Percentiles rank a stretch among this genome's conserved stretches.
phyloP scores from a whole-genome alignment of 345 rosid genomes.

The Rhodomyrtus tomentosa region DNA sequence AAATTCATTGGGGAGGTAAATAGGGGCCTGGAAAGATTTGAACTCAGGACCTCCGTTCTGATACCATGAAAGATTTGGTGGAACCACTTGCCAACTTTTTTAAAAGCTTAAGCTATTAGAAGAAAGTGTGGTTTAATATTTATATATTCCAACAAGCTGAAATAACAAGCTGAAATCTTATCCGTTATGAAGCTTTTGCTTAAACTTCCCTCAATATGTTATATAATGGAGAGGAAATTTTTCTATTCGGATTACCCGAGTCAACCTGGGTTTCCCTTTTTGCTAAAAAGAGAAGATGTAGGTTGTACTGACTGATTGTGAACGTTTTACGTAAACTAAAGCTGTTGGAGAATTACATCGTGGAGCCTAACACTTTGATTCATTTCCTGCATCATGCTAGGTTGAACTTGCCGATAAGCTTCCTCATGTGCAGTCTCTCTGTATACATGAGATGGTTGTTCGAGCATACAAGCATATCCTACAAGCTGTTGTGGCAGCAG shows the following conservation, averaged over 20 bases:
- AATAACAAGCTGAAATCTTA: neutral
- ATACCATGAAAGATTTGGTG: too few relatives aligned
- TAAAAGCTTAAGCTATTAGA: too few relatives aligned
- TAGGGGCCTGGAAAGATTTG: too few relatives aligned
- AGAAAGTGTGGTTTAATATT: too few relatives aligned
- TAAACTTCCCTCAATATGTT: neutral
- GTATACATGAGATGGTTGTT: slow-evolving; percentile 90
- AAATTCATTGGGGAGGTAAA: too few relatives aligned
- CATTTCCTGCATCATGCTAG: slow-evolving; percentile 21
- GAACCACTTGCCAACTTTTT: too few relatives aligned
- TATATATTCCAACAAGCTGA: too few relatives aligned
- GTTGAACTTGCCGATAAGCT: slow-evolving; percentile 91
- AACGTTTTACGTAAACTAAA: neutral
- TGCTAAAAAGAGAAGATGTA: neutral
- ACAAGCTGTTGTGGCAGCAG: slow-evolving; percentile 81
- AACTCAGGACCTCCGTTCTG: too few relatives aligned
- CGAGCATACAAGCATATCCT: slow-evolving; percentile 90
- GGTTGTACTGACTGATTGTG: neutral
- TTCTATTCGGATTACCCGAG: neutral
- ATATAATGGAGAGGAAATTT: neutral
- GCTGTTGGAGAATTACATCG: neutral
- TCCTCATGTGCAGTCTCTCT: slow-evolving; percentile 92
- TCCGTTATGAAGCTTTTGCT: neutral
- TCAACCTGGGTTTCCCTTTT: neutral
- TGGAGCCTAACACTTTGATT: neutral